Base-by-base conservation (phyloP, 2,329 filamentous ascomycete genomes). In the Cladosporium sp. region DNA sequence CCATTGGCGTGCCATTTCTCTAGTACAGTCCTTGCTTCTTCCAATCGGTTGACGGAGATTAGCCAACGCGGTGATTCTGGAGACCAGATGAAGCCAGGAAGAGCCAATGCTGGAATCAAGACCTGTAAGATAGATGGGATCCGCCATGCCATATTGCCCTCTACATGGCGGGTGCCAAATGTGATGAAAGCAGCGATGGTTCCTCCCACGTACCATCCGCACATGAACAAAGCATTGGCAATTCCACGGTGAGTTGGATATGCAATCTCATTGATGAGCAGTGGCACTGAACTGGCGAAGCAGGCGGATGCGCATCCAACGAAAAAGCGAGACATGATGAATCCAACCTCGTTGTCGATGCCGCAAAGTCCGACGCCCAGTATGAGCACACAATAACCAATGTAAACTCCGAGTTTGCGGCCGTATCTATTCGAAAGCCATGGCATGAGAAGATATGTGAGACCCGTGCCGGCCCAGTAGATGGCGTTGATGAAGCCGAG, bases 21-120 rank as follows among this genome's bases (percentile, higher is more conserved):
- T 4, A 86, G 71, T 9, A 82, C 75, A 1, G 70, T 64, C 8
- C 83, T 70, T 2, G 83, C 83, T 59, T 84, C 75, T 8, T 80
- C 77, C 43, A 73, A 59, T 5, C 48, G 48, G 22, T 43, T 39
- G 20, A 38, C 25, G 11, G 48, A 50, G 13, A 84, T 72, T 13
- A 85, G 74, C 68, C 75, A 86, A 54, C 82, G 75, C 0, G 82
- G 82, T 0, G 77, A 50, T 7, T 50, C 22, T 7, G 48, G 48
- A 11, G 40, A 22, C 32, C 33, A 38, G 15, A 50, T 81, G 64
- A 50, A 22, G 39, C 85, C 83, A 8, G 83, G 82, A 15, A 84
- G 65, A 18, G 60, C 62, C 53, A 77, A 84, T 61, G 86, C 59
- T 1, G 75, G 74, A 9, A 76, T 72, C 39, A 61, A 63, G 35